Base-by-base conservation (phyloP, 1,139 yeast genomes). In the Williopsis jadinii region DNA sequence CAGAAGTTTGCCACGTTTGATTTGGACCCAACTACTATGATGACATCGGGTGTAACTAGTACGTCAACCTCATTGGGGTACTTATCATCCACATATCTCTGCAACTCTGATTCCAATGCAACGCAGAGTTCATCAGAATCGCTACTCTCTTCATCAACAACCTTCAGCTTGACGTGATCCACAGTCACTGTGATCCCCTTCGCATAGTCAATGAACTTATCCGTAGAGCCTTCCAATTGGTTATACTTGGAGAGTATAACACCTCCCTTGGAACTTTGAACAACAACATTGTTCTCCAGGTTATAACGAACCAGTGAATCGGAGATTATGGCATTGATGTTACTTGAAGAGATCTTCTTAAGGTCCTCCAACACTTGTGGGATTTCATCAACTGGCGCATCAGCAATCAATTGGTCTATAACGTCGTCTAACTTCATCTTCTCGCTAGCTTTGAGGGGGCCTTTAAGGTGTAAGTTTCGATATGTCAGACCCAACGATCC, bases 1-100 rank as follows among this genome's bases (percentile, higher is more conserved):
- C 92, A 87, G 64, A 71, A 90, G 65, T 92, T 92, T 39, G 73
- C 71, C 38, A 84, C 79, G 59, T 84, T 87, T 53, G 77, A 70
- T 59, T 79, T 81, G 54, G 80, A 81, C 41, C 95, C 95, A 39
- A 84, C 75, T 27, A 87, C 69, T 10, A 83, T 67, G 26, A 82
- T 56, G 44, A 48, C 72, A 9, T 68, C 67, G 3, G 77, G 74
- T 2, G 51, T 49, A 8, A 50, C 43, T 14, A 61, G 57, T 3
- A 75, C 69, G 8, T 72, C 75, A 37, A 61, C 58, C 27, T 69
- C 63, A 19, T 68, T 65, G 2, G 77, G 74, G 52, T 62, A 76
- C 48, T 71, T 75, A 44, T 66, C 69, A 3, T 49, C 46, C 8
- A 66, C 61, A 52, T 77, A 77, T 6, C 48, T 43, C 19, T 49